phyloP scores from a whole-genome alignment of 2,329 filamentous ascomycete species.

The Xylaria multiplex region DNA sequence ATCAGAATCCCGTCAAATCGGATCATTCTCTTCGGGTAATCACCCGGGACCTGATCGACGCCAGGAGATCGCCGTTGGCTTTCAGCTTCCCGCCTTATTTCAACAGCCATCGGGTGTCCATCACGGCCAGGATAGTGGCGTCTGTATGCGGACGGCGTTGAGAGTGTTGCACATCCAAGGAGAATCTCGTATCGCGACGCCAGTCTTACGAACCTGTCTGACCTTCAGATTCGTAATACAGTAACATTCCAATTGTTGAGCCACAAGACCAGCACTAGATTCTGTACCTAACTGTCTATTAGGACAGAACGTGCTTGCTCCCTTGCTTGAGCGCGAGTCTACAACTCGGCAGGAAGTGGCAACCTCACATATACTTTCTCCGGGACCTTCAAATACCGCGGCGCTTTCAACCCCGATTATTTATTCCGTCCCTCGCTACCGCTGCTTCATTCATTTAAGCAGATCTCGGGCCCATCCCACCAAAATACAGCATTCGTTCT shows the following conservation, averaged over 20 bases:
- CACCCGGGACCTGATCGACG: conserved; percentile 40
- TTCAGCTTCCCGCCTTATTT: conserved; percentile 44
- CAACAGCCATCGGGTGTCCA: conserved; percentile 33
- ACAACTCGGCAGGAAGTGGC: background rate
- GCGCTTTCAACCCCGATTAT: conserved; percentile 1
- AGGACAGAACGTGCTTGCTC: conserved; percentile 19
- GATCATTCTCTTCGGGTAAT: conserved; percentile 10
- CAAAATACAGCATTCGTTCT: conserved; percentile 31
- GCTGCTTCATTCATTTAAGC: conserved; percentile 4
- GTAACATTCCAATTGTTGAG: background rate
- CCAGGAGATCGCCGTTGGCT: conserved; percentile 37
- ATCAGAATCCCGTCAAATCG: conserved; percentile 24
- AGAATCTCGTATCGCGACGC: conserved; percentile 36
- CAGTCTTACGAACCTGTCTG: conserved; percentile 20
- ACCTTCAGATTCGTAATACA: conserved; percentile 12
- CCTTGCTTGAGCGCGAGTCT: conserved; percentile 1
- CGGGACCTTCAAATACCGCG: conserved; percentile 1
- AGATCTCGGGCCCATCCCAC: conserved; percentile 9
- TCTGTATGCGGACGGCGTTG: conserved; percentile 36
- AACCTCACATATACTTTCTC: background rate
- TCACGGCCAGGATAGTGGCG: conserved; percentile 20
- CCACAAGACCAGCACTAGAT: conserved; percentile 7
- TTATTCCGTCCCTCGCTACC: conserved; percentile 8
- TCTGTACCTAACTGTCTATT: conserved; percentile 1
- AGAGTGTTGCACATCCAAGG: conserved; percentile 5